Base-by-base conservation (phyloP, 768 basidiomycete genomes). In the Filobasidium floriforme region DNA sequence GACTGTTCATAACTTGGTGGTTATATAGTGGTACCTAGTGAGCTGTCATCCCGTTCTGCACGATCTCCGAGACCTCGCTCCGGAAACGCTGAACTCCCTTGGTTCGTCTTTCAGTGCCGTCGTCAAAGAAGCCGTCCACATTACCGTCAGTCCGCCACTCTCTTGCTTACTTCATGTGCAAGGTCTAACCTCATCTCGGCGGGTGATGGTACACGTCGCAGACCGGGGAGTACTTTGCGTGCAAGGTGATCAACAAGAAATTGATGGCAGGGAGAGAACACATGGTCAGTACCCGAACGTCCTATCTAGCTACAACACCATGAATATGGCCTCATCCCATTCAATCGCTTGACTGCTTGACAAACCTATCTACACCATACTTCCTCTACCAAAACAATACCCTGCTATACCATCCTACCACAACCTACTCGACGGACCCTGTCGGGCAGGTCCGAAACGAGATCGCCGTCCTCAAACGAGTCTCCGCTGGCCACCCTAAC, bases 231-330 rank as follows among this genome's bases (percentile, higher is more conserved):
- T 94, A 93, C 81, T 98, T 88, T 82, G 96, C 94, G 24, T 97
- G 93, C 85, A 99, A 99, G 80, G 96, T 98, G 74, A 92, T 97
- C 81, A 97, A 94, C 86, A 98, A 98, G 84, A 92, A 93, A 75
- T 85, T 96, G 66, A 96, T 96, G 92, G 89, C 94, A 77, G 94
- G 94, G 5, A 83, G 94, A 69, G 94, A 98, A 80, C 87, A 93
- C 77, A 98, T 99, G 94, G 94, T 92, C 46, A 49, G 46, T 49
- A 49, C 15, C 46, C 46, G 32, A 37, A 24, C 71, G 86, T 43
- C 37, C 7, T 64, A 43, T 51, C 29, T 66, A 60, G 44, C 49
- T 63, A 66, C 9, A 37, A 4, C 32, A 4, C 32, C 32, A 37
- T 3, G 9, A 9, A 37, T 37, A 3, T 28, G 40, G 51, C 69